A percentile compares a stretch with the other conserved stretches of the same genome.
phyloP scores from a whole-genome alignment of 1,139 yeast species.

The Lodderomyces beijingensis region DNA sequence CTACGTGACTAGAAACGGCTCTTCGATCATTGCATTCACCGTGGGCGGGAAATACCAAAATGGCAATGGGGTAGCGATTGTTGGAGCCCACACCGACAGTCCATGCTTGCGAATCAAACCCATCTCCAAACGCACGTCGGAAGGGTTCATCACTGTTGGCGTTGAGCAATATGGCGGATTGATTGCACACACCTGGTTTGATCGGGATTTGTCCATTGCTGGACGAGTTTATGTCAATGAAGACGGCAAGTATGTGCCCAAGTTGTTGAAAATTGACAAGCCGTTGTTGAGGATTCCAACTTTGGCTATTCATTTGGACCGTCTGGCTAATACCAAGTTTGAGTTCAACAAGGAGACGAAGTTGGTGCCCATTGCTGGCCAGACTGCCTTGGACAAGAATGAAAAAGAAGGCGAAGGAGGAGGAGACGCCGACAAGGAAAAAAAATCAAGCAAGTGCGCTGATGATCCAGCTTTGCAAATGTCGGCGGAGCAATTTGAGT shows the following conservation, averaged over 20 bases:
- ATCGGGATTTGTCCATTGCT: slow-evolving; percentile 86
- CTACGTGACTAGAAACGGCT: slow-evolving; percentile 79
- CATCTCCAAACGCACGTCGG: slow-evolving; percentile 63
- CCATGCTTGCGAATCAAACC: slow-evolving; percentile 94
- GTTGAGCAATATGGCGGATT: slow-evolving; percentile 97
- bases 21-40: slow-evolving; percentile 83
- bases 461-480: slow-evolving; percentile 43
- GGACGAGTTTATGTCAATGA: slow-evolving; percentile 73
- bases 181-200: slow-evolving; percentile 90
- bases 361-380: slow-evolving; percentile 82
- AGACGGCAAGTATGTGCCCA: slow-evolving; percentile 56
- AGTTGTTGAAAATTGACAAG: slow-evolving; percentile 70
- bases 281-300: slow-evolving; percentile 92
- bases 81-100: slow-evolving; percentile 94
- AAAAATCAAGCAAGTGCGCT: slow-evolving; percentile 32
- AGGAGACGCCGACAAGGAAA: slow-evolving; percentile 6
- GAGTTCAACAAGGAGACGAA: slow-evolving; percentile 90
- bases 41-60: slow-evolving; percentile 70
- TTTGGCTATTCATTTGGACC: slow-evolving; percentile 85
- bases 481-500: slow-evolving; percentile 54
- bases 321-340: slow-evolving; percentile 72
- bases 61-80: slow-evolving; percentile 83
- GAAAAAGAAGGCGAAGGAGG: slow-evolving; percentile 9
- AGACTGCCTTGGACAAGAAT: slow-evolving; percentile 38
- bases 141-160: slow-evolving; percentile 86